Evolutionary conservation across 257 asterid genomes (phyloP), one percentile per base, ranked within the genome.

Genomic region (Solanum boliviense): DNA sequence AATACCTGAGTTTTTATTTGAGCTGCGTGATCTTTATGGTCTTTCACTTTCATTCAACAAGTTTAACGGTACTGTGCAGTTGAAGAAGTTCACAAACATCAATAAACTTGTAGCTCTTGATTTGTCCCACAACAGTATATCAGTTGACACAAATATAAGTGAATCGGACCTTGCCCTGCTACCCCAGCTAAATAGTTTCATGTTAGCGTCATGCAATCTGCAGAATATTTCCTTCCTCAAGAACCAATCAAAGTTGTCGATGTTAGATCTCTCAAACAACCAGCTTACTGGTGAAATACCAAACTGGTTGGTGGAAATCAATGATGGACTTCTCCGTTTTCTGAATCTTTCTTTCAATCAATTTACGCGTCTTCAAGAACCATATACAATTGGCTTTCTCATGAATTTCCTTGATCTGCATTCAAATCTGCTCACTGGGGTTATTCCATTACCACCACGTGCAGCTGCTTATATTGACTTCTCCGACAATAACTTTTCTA

Each of bases 171-270:
- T 75, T 18, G 62, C 90, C 62, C 16, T 86, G 5, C 90, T 89
- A 10, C 91, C 91, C 29, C 87, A 79, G 41, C 84, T 90, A 12
- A 25, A 44, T 10, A 58, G 58, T 13, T 89, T 90, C 36, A 35
- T 31, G 72, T 60, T 95, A 67, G 94, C 94, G 0, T 93, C 95
- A 29, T 94, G 98, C 91, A 92, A 91, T 21, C 71, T 95, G 84
- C 84, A 89, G 56, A 91, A 87, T 29, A n/a, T 34, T 92, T 34
- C 96, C n/a, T 85, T 70, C 76, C 74, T 94, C 83, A 90, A 70
- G 86, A 92, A 93, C 41, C 91, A 84, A 84, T 58, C 75, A 13
- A 34, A 48, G 18, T 88, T 86, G 29, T 81, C 58, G 5, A 84
- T 44, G 83, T 39, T 91, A 6, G 91, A 91, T 65, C 90, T 86